phyloP scores from a whole-genome alignment of 352 stramenopile species.

The Phytophthora lateralis region DNA sequence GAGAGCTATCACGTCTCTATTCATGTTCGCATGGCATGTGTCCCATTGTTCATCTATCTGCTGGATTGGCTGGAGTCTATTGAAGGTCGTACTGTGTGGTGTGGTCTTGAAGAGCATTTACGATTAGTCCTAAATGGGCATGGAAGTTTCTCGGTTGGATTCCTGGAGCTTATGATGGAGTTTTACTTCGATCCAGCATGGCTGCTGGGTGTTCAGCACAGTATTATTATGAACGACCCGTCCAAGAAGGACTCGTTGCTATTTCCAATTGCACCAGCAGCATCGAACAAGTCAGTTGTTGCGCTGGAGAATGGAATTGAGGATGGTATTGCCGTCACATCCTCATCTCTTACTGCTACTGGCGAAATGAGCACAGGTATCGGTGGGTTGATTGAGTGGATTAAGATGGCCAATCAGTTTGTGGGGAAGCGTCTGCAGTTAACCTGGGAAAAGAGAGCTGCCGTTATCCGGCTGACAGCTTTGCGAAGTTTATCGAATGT shows the following conservation, averaged over 20 bases:
- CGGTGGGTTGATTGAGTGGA: conserved; percentile 61
- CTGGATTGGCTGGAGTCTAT: conserved; percentile 84
- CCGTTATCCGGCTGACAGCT: conserved; percentile 68
- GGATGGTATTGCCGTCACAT: conserved; percentile 44
- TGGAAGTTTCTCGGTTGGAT: conserved; percentile 66
- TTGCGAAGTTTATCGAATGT: conserved; percentile 60
- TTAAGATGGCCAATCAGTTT: conserved; percentile 69
- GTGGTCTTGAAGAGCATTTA: conserved; percentile 80
- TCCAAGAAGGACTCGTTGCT: conserved; percentile 75
- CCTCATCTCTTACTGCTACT: conserved; percentile 19
- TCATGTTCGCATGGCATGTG: conserved; percentile 53
- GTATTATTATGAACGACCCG: conserved; percentile 86
- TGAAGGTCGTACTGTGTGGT: conserved; percentile 84
- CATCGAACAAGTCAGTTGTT: conserved; percentile 32
- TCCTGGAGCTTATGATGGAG: conserved; percentile 86
- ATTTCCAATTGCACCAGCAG: conserved; percentile 61
- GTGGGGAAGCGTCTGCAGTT: conserved; percentile 68
- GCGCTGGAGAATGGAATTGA: conserved; percentile 58
- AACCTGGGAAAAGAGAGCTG: conserved; percentile 77
- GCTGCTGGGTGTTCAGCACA: conserved; percentile 71
- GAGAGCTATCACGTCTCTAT: conserved; percentile 27
- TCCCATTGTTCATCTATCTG: conserved; percentile 75
- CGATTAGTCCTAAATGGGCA: conserved; percentile 76
- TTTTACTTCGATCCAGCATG: conserved; percentile 79
- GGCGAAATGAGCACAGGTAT: conserved; percentile 36